These are phyloP conservation scores for Penicillium subrubescens DNA, from an alignment of 495 filamentous ascomycete species.

Conservation along the genomic window DNA sequence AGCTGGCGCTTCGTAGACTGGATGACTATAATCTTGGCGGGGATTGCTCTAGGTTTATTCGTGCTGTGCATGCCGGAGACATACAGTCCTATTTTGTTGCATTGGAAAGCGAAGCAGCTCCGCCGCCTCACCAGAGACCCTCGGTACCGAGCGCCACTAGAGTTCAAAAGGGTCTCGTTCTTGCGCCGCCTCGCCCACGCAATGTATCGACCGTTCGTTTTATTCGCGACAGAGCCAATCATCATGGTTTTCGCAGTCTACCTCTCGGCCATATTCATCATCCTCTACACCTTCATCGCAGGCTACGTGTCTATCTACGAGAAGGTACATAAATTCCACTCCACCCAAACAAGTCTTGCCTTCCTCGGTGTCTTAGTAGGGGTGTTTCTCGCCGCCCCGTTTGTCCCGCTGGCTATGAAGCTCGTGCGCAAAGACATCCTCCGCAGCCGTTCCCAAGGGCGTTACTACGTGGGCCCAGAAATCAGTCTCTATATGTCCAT, in stretches of 20 bases:
- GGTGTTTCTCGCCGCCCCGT: slow-evolving; percentile 41
- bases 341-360: slow-evolving; percentile 49
- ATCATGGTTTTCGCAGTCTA: slow-evolving; percentile 52
- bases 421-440: slow-evolving; percentile 15
- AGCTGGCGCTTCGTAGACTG: slow-evolving; percentile 51
- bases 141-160: slow-evolving; percentile 33
- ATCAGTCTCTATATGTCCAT: slow-evolving; percentile 58
- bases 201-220: slow-evolving; percentile 43
- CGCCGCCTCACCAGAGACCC: slow-evolving; percentile 44
- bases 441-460: slow-evolving; percentile 14
- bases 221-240: slow-evolving; percentile 42
- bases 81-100: slow-evolving; percentile 47
- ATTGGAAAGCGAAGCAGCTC: slow-evolving; percentile 49
- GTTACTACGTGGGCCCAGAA: slow-evolving; percentile 52
- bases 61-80: slow-evolving; percentile 50
- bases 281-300: slow-evolving; percentile 63
- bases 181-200: slow-evolving; percentile 32
- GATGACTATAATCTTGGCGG: slow-evolving; percentile 44
- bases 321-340: slow-evolving; percentile 48
- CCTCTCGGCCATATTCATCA: slow-evolving; percentile 58
- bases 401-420: slow-evolving; percentile 46
- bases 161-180: slow-evolving; percentile 37
- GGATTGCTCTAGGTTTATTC: slow-evolving; percentile 32
- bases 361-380: slow-evolving; percentile 59
- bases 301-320: slow-evolving; percentile 62